Evolutionary conservation across 345 rosid genomes (phyloP).

Genomic region (Crucihimalaya himalaica): DNA sequence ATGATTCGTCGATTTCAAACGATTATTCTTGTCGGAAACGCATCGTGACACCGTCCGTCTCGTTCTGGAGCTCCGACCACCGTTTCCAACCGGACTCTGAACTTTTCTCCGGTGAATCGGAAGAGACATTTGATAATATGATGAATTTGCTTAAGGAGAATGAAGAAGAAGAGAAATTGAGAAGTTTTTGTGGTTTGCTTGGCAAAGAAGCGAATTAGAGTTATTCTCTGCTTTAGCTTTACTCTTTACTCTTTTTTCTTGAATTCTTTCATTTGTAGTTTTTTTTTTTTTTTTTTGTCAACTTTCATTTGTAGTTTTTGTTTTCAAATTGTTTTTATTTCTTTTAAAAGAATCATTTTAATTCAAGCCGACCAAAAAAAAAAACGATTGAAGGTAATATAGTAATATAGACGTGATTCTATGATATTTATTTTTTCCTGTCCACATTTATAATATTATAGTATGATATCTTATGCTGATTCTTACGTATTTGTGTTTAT

Average conservation of each 20-base stretch:
- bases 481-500: slow-evolving; percentile 11
- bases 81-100: slow-evolving; percentile 39
- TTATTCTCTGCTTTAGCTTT: slow-evolving; percentile 25
- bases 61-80: slow-evolving; percentile 33
- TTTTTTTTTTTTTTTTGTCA: background rate
- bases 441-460: background rate
- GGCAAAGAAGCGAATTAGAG: slow-evolving; percentile 32
- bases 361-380: slow-evolving; percentile 19
- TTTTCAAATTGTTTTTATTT: no score
- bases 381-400: background rate
- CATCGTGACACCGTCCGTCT: slow-evolving; percentile 36
- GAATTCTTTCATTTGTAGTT: background rate
- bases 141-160: background rate
- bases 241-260: background rate
- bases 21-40: slow-evolving; percentile 36
- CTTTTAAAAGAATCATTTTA: no score
- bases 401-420: slow-evolving; percentile 3
- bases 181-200: slow-evolving; percentile 38
- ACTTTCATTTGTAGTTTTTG: no score
- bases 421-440: slow-evolving; percentile 7
- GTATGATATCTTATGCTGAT: slow-evolving; percentile 6
- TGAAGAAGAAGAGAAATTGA: background rate
- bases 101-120: slow-evolving; percentile 30
- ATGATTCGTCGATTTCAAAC: slow-evolving; percentile 25
- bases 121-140: slow-evolving; percentile 4